These are phyloP conservation scores for Chalaropsis thielavioides DNA, from an alignment of 2,329 filamentous ascomycete species.

Conservation along the genomic window DNA sequence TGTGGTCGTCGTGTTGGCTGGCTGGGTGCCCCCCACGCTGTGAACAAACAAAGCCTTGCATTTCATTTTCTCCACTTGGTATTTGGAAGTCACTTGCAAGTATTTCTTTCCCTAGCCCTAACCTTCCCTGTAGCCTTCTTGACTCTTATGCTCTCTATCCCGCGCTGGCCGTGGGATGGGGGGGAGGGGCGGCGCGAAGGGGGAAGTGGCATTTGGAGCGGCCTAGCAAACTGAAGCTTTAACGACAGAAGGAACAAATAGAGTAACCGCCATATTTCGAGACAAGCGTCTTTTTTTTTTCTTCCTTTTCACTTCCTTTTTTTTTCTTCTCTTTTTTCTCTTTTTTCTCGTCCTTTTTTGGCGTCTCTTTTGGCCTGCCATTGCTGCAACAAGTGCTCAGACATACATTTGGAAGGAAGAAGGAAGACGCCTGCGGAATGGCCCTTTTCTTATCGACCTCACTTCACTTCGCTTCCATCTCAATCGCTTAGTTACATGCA, in stretches of 20 bases:
- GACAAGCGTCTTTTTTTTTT: no score
- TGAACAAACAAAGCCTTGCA: neutral
- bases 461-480: neutral
- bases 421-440: neutral
- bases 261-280: neutral
- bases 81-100: neutral
- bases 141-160: neutral
- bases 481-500: neutral
- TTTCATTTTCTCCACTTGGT: neutral
- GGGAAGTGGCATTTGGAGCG: neutral
- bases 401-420: neutral
- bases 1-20: neutral
- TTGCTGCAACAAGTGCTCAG: neutral
- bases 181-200: no score
- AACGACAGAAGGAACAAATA: neutral
- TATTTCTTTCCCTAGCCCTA: no score
- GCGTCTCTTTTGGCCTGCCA: neutral
- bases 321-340: no score
- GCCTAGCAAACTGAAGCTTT: no score
- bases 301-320: no score
- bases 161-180: neutral
- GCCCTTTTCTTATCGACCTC: neutral
- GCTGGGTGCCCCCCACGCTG: neutral
- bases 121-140: no score
- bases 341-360: no score